Evolutionary conservation across 1,139 yeast species (phyloP).

Genomic region (Suhomyces bribrorum): DNA sequence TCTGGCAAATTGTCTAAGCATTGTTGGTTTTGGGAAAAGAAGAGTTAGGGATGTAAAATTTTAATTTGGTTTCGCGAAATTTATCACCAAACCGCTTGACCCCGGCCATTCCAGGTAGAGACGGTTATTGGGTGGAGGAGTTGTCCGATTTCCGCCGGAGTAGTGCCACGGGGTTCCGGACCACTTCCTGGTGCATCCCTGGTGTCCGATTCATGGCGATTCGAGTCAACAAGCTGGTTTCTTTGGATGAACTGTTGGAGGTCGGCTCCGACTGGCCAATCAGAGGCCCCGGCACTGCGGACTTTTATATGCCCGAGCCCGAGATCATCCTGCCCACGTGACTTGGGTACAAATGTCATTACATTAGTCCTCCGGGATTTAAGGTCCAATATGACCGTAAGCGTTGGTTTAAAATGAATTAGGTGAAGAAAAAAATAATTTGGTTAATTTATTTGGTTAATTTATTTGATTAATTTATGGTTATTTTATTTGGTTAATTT

Average conservation of each 20-base stretch:
- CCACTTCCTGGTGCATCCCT: too few relatives aligned
- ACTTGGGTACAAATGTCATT: too few relatives aligned
- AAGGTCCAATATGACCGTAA: too few relatives aligned
- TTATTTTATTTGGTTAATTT: too few relatives aligned
- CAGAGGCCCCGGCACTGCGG: slow-evolving; percentile 7
- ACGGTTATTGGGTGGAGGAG: neutral
- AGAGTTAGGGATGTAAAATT: slow-evolving; percentile 12
- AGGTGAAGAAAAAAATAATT: too few relatives aligned
- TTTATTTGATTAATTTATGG: too few relatives aligned
- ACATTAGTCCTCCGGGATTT: too few relatives aligned
- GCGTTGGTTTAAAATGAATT: too few relatives aligned
- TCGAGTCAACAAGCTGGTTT: too few relatives aligned
- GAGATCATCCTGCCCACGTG: slow-evolving; percentile 5
- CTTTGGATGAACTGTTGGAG: too few relatives aligned
- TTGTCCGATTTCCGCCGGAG: neutral
- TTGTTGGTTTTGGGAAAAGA: slow-evolving; percentile 16
- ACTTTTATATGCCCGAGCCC: slow-evolving; percentile 7
- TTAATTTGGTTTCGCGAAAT: slow-evolving; percentile 11
- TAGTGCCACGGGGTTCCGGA: neutral
- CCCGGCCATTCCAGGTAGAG: neutral
- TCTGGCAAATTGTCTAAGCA: slow-evolving; percentile 49
- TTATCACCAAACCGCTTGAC: neutral
- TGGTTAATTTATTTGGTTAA: too few relatives aligned
- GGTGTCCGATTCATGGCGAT: too few relatives aligned
- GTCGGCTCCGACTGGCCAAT: slow-evolving; percentile 2